Evolutionary conservation across 352 stramenopile genomes (phyloP).

Genomic region (Salisapilia sapeloensis): DNA sequence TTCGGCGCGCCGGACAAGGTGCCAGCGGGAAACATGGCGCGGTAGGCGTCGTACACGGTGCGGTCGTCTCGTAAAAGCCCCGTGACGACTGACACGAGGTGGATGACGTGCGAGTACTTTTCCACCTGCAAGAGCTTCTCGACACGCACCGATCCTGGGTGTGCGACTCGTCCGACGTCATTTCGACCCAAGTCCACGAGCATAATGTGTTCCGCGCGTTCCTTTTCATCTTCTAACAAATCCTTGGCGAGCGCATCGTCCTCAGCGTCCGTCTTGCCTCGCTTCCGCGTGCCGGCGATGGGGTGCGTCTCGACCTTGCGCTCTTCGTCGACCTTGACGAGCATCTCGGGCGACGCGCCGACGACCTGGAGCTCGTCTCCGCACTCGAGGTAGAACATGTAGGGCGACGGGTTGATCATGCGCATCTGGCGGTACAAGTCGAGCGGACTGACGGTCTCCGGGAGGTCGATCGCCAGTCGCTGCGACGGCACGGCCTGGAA

Average conservation of each 20-base stretch:
- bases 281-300: constrained; percentile 78
- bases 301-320: constrained; percentile 77
- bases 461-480: constrained; percentile 49
- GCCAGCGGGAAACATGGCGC: constrained; percentile 74
- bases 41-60: constrained; percentile 81
- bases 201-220: constrained; percentile 87
- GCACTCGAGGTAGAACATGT: constrained; percentile 83
- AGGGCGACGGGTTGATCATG: constrained; percentile 77
- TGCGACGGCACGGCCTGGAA: constrained; percentile 82
- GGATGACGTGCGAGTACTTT: constrained; percentile 87
- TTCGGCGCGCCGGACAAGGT: constrained; percentile 81
- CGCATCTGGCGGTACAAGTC: constrained; percentile 83
- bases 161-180: constrained; percentile 75
- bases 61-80: constrained; percentile 58
- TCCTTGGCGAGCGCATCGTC: constrained; percentile 66
- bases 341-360: constrained; percentile 77
- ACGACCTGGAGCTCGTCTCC: constrained; percentile 78
- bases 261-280: constrained; percentile 71
- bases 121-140: constrained; percentile 83
- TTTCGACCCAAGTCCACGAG: constrained; percentile 84
- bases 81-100: constrained; percentile 84
- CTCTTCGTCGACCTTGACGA: constrained; percentile 78
- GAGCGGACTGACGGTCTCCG: constrained; percentile 41
- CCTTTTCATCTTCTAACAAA: constrained; percentile 75
- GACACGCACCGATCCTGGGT: constrained; percentile 61